These are phyloP conservation scores for Iris macrosiphon DNA, from an alignment of 106 monocot genomes.

Conservation along the genomic window DNA sequence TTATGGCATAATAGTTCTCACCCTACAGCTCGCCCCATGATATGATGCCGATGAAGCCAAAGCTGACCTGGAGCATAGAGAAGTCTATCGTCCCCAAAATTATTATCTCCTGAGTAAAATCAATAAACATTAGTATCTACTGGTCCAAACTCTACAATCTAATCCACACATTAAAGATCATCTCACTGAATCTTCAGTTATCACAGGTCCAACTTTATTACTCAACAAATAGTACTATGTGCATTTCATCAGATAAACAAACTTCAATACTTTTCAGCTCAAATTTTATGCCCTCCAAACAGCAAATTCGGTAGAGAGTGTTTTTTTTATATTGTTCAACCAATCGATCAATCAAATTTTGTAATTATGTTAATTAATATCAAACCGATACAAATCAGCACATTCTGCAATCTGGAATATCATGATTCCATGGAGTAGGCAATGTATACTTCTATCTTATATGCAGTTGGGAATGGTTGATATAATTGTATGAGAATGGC, in stretches of 20 bases:
- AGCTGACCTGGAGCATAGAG: conserved; percentile 48
- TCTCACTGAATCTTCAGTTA: background rate
- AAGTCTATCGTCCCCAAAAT: conserved; percentile 31
- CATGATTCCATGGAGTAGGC: too few relatives aligned
- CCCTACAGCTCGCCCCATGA: conserved; percentile 59
- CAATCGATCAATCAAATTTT: too few relatives aligned
- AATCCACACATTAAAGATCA: background rate
- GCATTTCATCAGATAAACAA: background rate
- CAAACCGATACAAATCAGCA: too few relatives aligned
- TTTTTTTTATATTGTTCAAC: too few relatives aligned
- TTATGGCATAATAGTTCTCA: conserved; percentile 8
- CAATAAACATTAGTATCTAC: conserved; percentile 1
- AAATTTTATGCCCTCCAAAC: too few relatives aligned
- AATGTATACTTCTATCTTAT: too few relatives aligned
- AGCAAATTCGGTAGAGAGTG: too few relatives aligned
- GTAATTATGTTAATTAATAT: too few relatives aligned
- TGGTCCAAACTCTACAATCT: background rate
- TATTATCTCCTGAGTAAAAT: conserved; percentile 50
- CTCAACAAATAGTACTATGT: background rate
- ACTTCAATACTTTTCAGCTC: too few relatives aligned
- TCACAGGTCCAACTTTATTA: background rate
- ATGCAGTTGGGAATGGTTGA: too few relatives aligned
- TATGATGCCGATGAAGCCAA: conserved; percentile 50
- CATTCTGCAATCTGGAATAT: too few relatives aligned
- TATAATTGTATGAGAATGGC: too few relatives aligned